Conservation (phyloP, 192 early-diverging fungal species). For the Thamnidium elegans region DNA sequence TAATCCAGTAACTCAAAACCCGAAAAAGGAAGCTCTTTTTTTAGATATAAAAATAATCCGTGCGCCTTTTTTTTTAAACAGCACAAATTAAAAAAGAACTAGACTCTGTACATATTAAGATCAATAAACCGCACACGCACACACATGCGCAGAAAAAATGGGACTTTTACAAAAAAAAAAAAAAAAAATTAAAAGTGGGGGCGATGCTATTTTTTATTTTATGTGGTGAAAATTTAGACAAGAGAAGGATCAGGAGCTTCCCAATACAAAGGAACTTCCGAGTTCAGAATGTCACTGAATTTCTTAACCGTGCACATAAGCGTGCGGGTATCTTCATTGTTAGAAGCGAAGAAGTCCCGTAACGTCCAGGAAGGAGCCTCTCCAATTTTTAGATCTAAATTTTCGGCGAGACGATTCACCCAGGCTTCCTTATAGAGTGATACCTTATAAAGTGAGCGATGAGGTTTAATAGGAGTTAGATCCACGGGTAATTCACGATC, state of each 20-base stretch:
- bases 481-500: conserved; percentile 24
- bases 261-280: conserved; percentile 30
- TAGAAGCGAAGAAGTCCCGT: conserved; percentile 22
- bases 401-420: conserved; percentile 39
- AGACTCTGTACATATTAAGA: too few species aligned
- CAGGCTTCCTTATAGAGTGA: conserved; percentile 34
- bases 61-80: too few species aligned
- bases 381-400: conserved; percentile 32
- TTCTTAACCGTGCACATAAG: conserved; percentile 16
- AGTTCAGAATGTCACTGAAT: conserved; percentile 19
- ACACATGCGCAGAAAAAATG: too few species aligned
- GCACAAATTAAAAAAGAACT: too few species aligned
- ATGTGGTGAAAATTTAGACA: conserved; percentile 2
- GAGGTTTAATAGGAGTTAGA: conserved; percentile 11
- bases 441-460: conserved; percentile 20
- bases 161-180: too few species aligned
- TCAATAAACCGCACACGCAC: too few species aligned
- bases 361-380: conserved; percentile 39
- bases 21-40: too few species aligned
- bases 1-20: too few species aligned
- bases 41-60: too few species aligned
- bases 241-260: not conserved
- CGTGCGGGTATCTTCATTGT: conserved; percentile 16
- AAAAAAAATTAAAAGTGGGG: too few species aligned
- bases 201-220: too few species aligned